Conservation (phyloP, 2,329 filamentous ascomycete genomes). For the Fusarium sacchari region DNA sequence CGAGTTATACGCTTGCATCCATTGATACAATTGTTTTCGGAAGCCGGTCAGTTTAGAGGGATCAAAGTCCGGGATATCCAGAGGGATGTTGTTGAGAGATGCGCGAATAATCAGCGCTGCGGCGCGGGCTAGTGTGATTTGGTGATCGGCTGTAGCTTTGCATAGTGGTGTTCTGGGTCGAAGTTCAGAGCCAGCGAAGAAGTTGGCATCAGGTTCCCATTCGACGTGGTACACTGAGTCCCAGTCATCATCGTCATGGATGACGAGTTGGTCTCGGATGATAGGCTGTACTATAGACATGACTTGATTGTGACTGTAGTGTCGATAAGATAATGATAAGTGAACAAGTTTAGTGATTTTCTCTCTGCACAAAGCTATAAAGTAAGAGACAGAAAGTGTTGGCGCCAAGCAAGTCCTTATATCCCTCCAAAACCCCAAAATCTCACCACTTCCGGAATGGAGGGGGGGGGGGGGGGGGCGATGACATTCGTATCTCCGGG, state of each 20-base stretch:
- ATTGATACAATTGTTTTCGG: neutral
- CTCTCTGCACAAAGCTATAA: too few species aligned
- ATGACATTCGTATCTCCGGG: neutral
- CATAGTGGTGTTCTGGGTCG: neutral
- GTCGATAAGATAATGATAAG: neutral
- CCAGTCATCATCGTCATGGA: neutral
- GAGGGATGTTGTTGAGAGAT: constrained; percentile 11
- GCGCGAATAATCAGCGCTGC: constrained; percentile 22
- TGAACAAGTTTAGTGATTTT: rapidly evolving
- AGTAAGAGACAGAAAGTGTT: rapidly evolving
- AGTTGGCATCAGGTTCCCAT: constrained; percentile 13
- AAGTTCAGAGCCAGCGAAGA: neutral
- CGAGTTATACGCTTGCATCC: constrained; percentile 1
- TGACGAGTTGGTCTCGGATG: neutral
- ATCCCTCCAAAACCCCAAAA: neutral
- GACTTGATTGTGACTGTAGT: neutral
- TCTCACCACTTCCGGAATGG: constrained; percentile 1
- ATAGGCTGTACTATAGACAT: constrained; percentile 18
- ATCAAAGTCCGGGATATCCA: constrained; percentile 12
- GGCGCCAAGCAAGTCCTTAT: constrained; percentile 3
- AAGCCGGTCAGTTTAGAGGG: neutral
- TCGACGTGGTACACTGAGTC: constrained; percentile 7
- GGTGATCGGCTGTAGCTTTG: constrained; percentile 6
- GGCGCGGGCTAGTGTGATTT: constrained; percentile 10
- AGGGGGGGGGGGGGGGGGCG: neutral